A percentile compares a stretch with the other conserved stretches of the same genome.
These are phyloP conservation scores for Aspergillus nanangensis DNA, from an alignment of 495 filamentous ascomycete genomes.

Conservation along the genomic window DNA sequence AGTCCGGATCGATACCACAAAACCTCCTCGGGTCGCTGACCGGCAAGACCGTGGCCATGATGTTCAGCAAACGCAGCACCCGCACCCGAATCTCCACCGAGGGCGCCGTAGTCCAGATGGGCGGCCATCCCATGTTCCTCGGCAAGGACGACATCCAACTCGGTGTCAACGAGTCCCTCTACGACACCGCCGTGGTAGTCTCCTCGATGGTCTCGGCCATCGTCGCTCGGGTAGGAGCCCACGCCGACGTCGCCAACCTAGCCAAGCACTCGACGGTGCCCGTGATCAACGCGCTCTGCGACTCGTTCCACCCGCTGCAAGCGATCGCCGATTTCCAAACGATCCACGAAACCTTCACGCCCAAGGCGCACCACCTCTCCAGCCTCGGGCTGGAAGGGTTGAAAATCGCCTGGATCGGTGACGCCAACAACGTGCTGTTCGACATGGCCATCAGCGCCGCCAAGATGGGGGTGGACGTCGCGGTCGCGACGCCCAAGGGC, in stretches of 20 bases:
- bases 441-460: conserved; percentile 81
- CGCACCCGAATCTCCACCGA: conserved; percentile 91
- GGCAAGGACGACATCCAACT: conserved; percentile 93
- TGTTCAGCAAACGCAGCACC: conserved; percentile 93
- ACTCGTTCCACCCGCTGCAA: conserved; percentile 88
- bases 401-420: conserved; percentile 93
- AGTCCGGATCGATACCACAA: conserved; percentile 60
- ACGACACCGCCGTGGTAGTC: conserved; percentile 83
- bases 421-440: conserved; percentile 95
- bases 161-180: conserved; percentile 89
- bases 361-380: conserved; percentile 34
- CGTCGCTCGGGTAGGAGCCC: conserved; percentile 81
- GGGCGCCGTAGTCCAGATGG: conserved; percentile 73
- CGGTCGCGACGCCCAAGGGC: conserved; percentile 78
- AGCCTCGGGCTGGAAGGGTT: conserved; percentile 71
- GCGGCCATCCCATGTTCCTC: conserved; percentile 94
- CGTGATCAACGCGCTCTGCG: conserved; percentile 90
- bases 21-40: conserved; percentile 51
- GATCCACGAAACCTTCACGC: conserved; percentile 69
- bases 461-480: conserved; percentile 81
- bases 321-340: conserved; percentile 90
- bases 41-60: conserved; percentile 86
- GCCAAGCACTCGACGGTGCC: conserved; percentile 80
- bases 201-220: conserved; percentile 90
- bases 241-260: conserved; percentile 74